phyloP scores from a whole-genome alignment of 2,329 filamentous ascomycete species.

The Fusarium zealandicum region DNA sequence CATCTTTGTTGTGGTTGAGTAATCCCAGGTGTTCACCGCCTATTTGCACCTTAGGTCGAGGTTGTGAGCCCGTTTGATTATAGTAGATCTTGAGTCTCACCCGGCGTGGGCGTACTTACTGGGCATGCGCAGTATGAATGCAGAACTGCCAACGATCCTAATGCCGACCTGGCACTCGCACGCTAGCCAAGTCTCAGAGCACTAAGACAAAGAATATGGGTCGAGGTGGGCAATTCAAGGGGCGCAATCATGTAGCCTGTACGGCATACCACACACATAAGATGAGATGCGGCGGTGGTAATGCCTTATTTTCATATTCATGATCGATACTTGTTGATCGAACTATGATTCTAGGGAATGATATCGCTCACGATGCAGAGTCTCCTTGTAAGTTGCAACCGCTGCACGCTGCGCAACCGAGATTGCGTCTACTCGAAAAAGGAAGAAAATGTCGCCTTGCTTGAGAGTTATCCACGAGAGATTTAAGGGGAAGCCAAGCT shows the following conservation, averaged over 20 bases:
- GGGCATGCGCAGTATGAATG: too few species aligned
- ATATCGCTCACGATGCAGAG: neutral
- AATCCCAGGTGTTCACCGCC: too few species aligned
- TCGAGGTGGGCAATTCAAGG: conserved; percentile 15
- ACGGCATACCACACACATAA: conserved; percentile 18
- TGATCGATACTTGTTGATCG: too few species aligned
- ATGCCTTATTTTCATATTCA: too few species aligned
- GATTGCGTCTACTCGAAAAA: conserved; percentile 14
- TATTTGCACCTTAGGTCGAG: neutral
- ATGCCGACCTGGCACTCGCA: too few species aligned
- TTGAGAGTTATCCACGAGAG: conserved; percentile 19
- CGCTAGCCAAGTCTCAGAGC: neutral
- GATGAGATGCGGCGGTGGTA: conserved; percentile 21
- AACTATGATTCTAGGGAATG: too few species aligned
- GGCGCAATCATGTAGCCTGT: conserved; percentile 15
- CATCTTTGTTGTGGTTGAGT: too few species aligned
- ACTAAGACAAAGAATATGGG: conserved; percentile 7
- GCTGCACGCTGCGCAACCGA: conserved; percentile 10
- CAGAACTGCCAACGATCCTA: too few species aligned
- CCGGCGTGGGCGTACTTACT: too few species aligned
- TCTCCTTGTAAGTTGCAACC: conserved; percentile 11
- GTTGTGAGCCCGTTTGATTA: neutral
- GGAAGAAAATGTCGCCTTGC: conserved; percentile 13
- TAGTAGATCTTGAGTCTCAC: too few species aligned
- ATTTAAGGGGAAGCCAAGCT: conserved; percentile 13